These are phyloP conservation scores for Vigna radiata DNA, from an alignment of 306 rosid species.

Conservation along the genomic window DNA sequence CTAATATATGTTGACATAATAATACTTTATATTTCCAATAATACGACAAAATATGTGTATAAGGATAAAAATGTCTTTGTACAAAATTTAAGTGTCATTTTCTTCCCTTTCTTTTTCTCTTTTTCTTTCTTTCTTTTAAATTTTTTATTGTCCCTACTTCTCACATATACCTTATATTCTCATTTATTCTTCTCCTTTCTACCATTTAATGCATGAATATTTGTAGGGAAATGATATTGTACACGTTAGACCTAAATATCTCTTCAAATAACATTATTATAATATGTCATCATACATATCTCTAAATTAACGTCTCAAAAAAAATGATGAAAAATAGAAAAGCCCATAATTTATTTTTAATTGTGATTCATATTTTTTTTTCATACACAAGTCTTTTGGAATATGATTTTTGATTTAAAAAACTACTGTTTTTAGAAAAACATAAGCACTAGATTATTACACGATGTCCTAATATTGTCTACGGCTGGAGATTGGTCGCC, in stretches of 20 bases:
- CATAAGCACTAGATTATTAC: neutral
- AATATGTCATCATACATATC: too few relatives aligned
- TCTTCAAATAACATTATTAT: too few relatives aligned
- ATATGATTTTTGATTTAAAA: neutral
- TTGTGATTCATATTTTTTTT: neutral
- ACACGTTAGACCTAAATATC: too few relatives aligned
- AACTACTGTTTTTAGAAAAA: neutral
- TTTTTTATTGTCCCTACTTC: neutral
- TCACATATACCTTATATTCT: too few relatives aligned
- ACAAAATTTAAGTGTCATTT: neutral
- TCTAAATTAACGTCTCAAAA: too few relatives aligned
- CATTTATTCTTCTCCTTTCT: neutral
- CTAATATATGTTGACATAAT: neutral
- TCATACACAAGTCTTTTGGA: neutral
- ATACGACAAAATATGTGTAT: neutral
- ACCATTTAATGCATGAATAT: too few relatives aligned
- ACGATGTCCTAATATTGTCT: neutral
- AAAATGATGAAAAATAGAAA: too few relatives aligned
- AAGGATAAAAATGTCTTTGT: neutral
- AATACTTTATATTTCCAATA: neutral
- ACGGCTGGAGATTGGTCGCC: slow-evolving; percentile 37
- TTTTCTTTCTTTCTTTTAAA: neutral
- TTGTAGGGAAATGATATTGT: too few relatives aligned
- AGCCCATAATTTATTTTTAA: too few relatives aligned
- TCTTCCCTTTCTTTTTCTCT: neutral